Conservation (phyloP, 1,284 basidiomycete species). For the Gymnopus androsaceus region DNA sequence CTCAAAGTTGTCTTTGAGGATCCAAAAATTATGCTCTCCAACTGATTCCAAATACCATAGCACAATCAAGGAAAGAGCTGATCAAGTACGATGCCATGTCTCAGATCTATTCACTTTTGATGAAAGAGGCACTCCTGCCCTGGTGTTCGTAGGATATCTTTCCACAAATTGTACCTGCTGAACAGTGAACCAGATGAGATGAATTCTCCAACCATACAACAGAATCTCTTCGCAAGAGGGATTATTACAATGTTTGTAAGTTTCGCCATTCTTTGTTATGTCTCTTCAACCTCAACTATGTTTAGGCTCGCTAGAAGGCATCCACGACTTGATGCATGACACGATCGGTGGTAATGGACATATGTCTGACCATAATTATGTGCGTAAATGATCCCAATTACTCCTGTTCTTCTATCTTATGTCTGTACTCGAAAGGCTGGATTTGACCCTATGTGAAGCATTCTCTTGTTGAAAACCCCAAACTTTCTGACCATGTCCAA, state of each 20-base stretch:
- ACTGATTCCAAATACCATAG: no score
- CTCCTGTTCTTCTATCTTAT: neutral
- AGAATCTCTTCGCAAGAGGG: neutral
- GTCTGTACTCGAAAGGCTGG: neutral
- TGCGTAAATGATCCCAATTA: neutral
- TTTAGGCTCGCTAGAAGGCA: slow-evolving; percentile 1
- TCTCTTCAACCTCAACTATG: neutral
- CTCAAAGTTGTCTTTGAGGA: no score
- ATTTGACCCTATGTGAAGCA: slow-evolving; percentile 1
- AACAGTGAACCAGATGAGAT: neutral
- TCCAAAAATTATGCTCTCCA: no score
- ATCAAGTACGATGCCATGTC: no score
- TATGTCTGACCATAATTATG: slow-evolving; percentile 1
- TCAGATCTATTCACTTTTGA: no score
- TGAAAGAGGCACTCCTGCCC: neutral
- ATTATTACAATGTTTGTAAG: neutral
- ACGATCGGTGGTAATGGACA: slow-evolving; percentile 1
- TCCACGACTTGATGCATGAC: slow-evolving; percentile 5
- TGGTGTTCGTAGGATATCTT: neutral
- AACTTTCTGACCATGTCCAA: neutral
- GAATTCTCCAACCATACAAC: slow-evolving; percentile 8
- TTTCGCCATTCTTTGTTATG: neutral
- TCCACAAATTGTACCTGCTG: neutral
- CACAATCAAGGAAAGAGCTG: no score
- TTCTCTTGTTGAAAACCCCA: neutral